Evolutionary conservation across 257 asterid species (phyloP).

Genomic region (Thymus quinquecostatus): DNA sequence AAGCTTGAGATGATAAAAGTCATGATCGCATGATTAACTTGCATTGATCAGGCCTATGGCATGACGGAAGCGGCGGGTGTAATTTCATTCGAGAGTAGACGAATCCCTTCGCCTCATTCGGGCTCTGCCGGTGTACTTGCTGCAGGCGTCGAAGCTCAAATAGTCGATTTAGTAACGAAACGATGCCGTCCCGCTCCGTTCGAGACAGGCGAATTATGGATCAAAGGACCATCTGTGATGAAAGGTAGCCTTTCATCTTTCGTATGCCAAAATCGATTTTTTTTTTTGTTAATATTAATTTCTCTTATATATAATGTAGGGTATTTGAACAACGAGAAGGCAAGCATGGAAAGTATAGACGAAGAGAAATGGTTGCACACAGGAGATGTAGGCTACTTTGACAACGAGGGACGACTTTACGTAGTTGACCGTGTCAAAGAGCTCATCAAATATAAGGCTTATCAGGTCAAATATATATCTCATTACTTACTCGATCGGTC

Average conservation of each 20-base stretch:
- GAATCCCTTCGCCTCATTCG: conserved; percentile 9
- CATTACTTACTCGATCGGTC: too few species aligned
- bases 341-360: conserved; percentile 42
- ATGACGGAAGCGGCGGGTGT: conserved; percentile 44
- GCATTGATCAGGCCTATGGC: conserved; percentile 38
- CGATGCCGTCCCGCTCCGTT: conserved; percentile 40
- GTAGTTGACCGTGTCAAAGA: conserved; percentile 43
- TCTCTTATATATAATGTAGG: conserved; percentile 13
- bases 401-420: conserved; percentile 40
- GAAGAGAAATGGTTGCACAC: conserved; percentile 45
- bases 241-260: conserved; percentile 28
- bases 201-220: conserved; percentile 41
- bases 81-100: conserved; percentile 33
- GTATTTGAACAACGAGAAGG: conserved; percentile 41
- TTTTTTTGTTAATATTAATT: too few species aligned
- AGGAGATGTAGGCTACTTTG: conserved; percentile 53
- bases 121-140: conserved; percentile 37
- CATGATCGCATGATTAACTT: too few species aligned
- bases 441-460: conserved; percentile 52
- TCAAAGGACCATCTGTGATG: conserved; percentile 43
- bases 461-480: conserved; percentile 17
- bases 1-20: too few species aligned
- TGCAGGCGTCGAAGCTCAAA: conserved; percentile 36
- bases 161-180: conserved; percentile 27
- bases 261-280: too few species aligned